phyloP scores from a whole-genome alignment of 345 rosid genomes.

The Leavenworthia alabamica region DNA sequence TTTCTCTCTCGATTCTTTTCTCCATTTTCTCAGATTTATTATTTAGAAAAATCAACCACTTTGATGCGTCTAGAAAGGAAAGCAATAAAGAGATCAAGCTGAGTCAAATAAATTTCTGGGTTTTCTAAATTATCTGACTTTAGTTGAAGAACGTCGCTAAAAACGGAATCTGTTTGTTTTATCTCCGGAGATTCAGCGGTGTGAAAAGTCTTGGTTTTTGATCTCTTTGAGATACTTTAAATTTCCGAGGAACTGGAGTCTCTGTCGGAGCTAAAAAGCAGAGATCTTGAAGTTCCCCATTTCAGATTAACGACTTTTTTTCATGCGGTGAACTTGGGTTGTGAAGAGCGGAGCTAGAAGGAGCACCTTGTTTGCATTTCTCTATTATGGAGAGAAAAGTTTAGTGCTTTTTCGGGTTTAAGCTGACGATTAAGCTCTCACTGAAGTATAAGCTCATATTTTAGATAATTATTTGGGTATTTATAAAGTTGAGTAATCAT shows the following conservation, averaged over 20 bases:
- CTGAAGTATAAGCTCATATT: conserved; percentile 23
- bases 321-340: conserved; percentile 5
- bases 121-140: not conserved
- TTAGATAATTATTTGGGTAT: not conserved
- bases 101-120: conserved; percentile 6
- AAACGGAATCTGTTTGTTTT: conserved; percentile 21
- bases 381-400: not conserved
- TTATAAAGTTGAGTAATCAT: conserved; percentile 33
- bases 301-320: conserved; percentile 4
- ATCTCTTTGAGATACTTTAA: not conserved
- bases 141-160: not conserved
- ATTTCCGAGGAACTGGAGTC: conserved; percentile 12
- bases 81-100: not conserved
- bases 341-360: conserved; percentile 9
- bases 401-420: conserved; percentile 9
- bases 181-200: conserved; percentile 28
- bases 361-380: not conserved
- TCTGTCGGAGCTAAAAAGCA: conserved; percentile 15
- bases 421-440: conserved; percentile 18
- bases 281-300: conserved; percentile 29
- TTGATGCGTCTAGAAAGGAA: conserved; percentile 8
- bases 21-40: conserved; percentile 8
- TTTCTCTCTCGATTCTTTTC: conserved; percentile 11
- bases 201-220: conserved; percentile 15
- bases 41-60: not conserved